Conservation (phyloP, 1,284 basidiomycete species). For the Cutaneotrichosporon curvatum region DNA sequence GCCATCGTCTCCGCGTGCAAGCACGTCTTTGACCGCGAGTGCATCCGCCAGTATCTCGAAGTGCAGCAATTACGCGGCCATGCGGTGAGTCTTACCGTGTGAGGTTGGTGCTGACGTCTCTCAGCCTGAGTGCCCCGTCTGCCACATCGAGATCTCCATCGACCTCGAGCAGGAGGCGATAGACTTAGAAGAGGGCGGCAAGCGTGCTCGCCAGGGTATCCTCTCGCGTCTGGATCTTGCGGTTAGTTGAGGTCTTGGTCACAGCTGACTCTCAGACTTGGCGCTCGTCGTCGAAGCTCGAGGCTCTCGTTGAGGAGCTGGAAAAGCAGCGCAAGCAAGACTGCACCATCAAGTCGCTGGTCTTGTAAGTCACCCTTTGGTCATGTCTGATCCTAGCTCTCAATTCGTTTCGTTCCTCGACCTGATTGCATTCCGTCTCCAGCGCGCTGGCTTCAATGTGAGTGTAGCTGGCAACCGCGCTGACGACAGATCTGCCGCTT, state of each 20-base stretch:
- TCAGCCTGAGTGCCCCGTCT: conserved; percentile 89
- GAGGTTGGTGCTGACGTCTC: not conserved
- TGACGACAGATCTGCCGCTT: conserved; percentile 71
- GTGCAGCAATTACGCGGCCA: conserved; percentile 56
- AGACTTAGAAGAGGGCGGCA: conserved; percentile 60
- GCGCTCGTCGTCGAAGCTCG: conserved; percentile 94
- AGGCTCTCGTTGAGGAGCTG: conserved; percentile 91
- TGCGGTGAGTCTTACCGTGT: conserved; percentile 51
- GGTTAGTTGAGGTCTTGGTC: conserved; percentile 29
- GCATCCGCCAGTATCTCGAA: conserved; percentile 87
- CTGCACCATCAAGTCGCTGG: conserved; percentile 89
- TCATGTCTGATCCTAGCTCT: conserved; percentile 19
- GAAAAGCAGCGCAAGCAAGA: conserved; percentile 75
- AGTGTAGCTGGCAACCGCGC: conserved; percentile 26
- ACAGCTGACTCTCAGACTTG: conserved; percentile 53
- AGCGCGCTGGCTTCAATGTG: conserved; percentile 81
- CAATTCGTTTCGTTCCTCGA: conserved; percentile 50
- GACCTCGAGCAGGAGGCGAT: conserved; percentile 89
- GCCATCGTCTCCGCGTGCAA: conserved; percentile 84
- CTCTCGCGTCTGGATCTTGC: conserved; percentile 81
- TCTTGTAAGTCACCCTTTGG: conserved; percentile 54
- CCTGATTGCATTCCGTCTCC: conserved; percentile 84
- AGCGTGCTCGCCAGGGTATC: conserved; percentile 76
- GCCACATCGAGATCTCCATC: conserved; percentile 86
- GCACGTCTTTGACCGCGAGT: conserved; percentile 71